These are phyloP conservation scores for maize (Zea mays) DNA, from an alignment of 176 grass and related monocot species.

Conservation along the genomic window DNA sequence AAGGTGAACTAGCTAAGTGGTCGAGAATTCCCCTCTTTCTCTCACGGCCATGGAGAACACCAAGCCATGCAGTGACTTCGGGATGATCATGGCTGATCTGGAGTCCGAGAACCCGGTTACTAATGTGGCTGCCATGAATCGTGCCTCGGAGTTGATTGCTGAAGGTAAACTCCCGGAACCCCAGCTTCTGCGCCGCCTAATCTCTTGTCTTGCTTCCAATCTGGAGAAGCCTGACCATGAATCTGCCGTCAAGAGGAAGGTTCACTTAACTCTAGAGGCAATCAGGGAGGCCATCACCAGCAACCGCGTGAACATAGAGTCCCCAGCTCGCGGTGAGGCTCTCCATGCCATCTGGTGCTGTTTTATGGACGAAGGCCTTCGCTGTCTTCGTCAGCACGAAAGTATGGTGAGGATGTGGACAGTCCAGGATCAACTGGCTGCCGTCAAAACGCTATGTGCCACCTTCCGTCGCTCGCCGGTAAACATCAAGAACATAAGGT, in stretches of 20 bases:
- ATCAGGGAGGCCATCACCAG: neutral
- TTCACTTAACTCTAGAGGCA: neutral
- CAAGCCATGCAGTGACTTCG: neutral
- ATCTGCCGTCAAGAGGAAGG: neutral
- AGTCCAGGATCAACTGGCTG: neutral
- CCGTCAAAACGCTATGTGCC: neutral
- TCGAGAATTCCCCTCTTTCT: neutral
- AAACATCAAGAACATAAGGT: neutral
- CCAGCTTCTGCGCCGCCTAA: neutral
- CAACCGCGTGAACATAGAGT: neutral
- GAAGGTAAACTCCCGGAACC: neutral
- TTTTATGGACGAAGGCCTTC: neutral
- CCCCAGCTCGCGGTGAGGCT: neutral
- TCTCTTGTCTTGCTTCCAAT: neutral
- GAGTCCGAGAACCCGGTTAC: neutral
- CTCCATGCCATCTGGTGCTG: conserved; percentile 10
- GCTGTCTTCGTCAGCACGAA: neutral
- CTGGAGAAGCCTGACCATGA: neutral
- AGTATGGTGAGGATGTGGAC: neutral
- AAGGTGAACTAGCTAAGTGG: neutral
- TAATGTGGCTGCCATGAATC: neutral
- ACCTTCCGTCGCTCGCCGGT: neutral
- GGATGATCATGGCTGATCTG: neutral
- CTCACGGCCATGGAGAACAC: conserved; percentile 1
- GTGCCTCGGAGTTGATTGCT: neutral